phyloP scores from a whole-genome alignment of 768 basidiomycete species.

The Hirschioporus abietinus region DNA sequence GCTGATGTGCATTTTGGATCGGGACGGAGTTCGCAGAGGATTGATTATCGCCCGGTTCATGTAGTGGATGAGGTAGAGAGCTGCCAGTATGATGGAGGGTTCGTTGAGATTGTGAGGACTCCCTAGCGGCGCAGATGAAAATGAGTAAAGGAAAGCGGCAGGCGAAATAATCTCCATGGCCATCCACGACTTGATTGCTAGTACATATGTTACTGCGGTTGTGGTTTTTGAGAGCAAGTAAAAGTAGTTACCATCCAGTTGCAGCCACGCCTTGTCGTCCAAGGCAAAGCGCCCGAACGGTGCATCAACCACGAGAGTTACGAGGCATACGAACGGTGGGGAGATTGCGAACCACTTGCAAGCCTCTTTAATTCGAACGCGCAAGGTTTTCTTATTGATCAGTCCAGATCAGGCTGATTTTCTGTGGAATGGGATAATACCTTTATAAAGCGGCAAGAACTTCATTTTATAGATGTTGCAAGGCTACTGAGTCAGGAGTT shows the following conservation, averaged over 20 bases:
- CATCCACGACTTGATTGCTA: conserved; percentile 59
- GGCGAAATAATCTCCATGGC: conserved; percentile 71
- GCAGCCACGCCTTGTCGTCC: conserved; percentile 35
- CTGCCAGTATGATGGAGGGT: conserved; percentile 46
- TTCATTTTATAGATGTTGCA: neutral
- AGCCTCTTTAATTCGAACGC: conserved; percentile 19
- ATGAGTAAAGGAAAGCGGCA: conserved; percentile 42
- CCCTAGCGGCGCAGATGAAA: conserved; percentile 45
- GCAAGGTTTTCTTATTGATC: neutral
- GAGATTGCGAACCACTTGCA: conserved; percentile 43
- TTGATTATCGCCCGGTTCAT: conserved; percentile 76
- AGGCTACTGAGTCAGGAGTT: neutral
- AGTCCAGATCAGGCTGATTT: neutral
- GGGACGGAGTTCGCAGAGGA: conserved; percentile 73
- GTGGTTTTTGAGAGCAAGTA: neutral
- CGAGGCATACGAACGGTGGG: conserved; percentile 31
- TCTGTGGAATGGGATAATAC: neutral
- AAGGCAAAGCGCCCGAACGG: conserved; percentile 78
- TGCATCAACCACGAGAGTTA: conserved; percentile 55
- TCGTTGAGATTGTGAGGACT: conserved; percentile 26
- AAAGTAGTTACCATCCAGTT: conserved; percentile 48
- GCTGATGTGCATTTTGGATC: conserved; percentile 67
- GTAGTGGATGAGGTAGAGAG: conserved; percentile 72
- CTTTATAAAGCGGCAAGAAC: neutral
- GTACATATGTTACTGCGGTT: conserved; percentile 7